Percentiles rank a stretch among this genome's conserved stretches.
Evolutionary conservation across 257 asterid genomes (phyloP).

Genomic region (Haberlea rhodopensis): DNA sequence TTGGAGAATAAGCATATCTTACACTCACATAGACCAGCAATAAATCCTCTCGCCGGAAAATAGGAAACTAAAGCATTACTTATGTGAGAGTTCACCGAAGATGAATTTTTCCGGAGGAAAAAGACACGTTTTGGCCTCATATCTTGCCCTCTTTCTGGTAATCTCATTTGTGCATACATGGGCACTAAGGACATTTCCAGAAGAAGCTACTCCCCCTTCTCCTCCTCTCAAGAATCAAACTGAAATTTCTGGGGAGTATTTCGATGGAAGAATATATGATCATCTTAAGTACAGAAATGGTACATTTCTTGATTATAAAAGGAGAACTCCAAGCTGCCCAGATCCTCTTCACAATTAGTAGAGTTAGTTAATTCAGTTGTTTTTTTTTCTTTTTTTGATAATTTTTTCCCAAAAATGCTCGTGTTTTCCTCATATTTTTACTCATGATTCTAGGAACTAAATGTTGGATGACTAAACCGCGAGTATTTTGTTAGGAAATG

Average conservation of each 20-base stretch:
- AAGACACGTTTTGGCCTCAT: constrained; percentile 7
- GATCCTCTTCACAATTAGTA: constrained; percentile 60
- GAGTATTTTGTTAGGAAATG: constrained; percentile 44
- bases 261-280: too few relatives aligned
- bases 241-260: constrained; percentile 26
- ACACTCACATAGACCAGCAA: not conserved
- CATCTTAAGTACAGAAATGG: too few relatives aligned
- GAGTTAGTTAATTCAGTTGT: constrained; percentile 20
- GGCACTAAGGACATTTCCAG: constrained; percentile 39
- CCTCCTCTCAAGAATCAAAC: constrained; percentile 26
- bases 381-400: constrained; percentile 10
- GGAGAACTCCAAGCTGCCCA: constrained; percentile 57
- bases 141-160: constrained; percentile 15
- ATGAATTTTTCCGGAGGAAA: constrained; percentile 41
- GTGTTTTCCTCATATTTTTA: constrained; percentile 40
- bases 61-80: constrained; percentile 12
- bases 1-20: too few relatives aligned
- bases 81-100: constrained; percentile 41
- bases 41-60: not conserved
- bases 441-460: constrained; percentile 14
- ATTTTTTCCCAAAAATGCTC: constrained; percentile 47
- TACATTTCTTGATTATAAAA: constrained; percentile 34
- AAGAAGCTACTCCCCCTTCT: constrained; percentile 7
- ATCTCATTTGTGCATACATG: constrained; percentile 27
- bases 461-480: constrained; percentile 37